Evolutionary conservation across 2,329 filamentous ascomycete species (phyloP).

Genomic region (Neofusicoccum parvum): DNA sequence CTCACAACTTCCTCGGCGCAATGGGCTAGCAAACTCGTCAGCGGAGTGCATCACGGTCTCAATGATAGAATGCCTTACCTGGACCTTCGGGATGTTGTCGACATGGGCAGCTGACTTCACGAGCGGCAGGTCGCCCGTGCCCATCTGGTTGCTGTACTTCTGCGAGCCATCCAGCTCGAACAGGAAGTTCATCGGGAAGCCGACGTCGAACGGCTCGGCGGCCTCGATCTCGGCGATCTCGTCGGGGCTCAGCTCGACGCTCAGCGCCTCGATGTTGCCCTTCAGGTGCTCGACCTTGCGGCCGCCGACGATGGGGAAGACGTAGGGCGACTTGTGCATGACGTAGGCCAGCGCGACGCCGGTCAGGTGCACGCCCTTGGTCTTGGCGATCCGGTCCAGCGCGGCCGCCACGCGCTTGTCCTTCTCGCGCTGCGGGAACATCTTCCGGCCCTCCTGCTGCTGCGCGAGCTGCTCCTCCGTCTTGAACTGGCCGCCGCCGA

Average conservation of each 20-base stretch:
- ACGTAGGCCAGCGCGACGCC: constrained; percentile 72
- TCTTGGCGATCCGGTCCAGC: constrained; percentile 63
- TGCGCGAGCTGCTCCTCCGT: constrained; percentile 42
- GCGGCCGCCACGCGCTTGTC: constrained; percentile 57
- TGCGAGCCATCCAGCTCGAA: constrained; percentile 19
- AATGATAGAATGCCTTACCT: background rate
- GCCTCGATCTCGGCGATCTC: constrained; percentile 69
- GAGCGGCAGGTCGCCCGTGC: constrained; percentile 31
- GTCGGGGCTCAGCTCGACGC: constrained; percentile 59
- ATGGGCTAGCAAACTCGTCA: background rate
- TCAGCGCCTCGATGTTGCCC: constrained; percentile 69
- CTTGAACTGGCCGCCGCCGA: constrained; percentile 48
- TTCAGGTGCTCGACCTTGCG: constrained; percentile 70
- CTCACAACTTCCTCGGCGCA: background rate
- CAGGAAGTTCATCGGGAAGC: constrained; percentile 68
- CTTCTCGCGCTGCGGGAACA: constrained; percentile 45
- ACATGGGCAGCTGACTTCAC: constrained; percentile 32
- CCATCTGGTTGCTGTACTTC: constrained; percentile 34
- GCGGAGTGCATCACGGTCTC: background rate
- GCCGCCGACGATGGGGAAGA: constrained; percentile 73
- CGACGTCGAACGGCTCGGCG: constrained; percentile 63
- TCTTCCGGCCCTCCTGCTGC: constrained; percentile 42
- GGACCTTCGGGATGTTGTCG: constrained; percentile 27
- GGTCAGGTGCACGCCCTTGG: constrained; percentile 49
- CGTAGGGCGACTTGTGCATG: constrained; percentile 69